Evolutionary conservation across 129 eudicot genomes (phyloP), one percentile per base, ranked within the genome.

Genomic region (carrot (Daucus carota)): DNA sequence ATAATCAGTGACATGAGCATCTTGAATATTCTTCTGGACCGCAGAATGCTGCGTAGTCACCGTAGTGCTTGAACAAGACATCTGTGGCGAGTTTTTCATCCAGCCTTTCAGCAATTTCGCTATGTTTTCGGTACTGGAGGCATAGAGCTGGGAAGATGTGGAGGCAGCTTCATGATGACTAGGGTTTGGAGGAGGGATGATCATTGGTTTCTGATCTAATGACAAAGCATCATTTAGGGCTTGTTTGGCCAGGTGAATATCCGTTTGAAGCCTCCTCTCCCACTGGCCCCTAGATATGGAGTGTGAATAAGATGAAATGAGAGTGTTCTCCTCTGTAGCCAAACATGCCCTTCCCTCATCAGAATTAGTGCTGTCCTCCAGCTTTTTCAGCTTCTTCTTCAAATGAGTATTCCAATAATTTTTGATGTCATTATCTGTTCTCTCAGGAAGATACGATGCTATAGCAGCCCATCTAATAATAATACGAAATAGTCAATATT

Each of bases 51-150:
- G 85, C 59, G 85, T 76, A 29, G 36, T 75, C 18, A 69, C 42
- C 26, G 46, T 48, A 33, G 63, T 50, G 14, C 87, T 88, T 29
- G 93, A 83, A 2, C 80, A 81, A 79, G 24, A 62, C 73, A 57
- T 32, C 52, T 81, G 78, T 4, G 81, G 77, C 38, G 92, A 60
- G 36, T 72, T 91, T 85, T 85, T 85, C 79, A 81, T 80, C 85
- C 92, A 91, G 11, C 81, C 86, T 85, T 88, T 91, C 0, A 91
- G 97, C 84, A 88, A 73, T 77, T 82, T 83, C 2, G 97, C 94
- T 16, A 91, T 91, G 68, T 91, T 91, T 59, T 86, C 97, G 26
- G 94, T 85, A 73, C 80, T 85, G 13, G 86, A 85, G n/a, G 86
- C 89, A 29, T 85, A 85, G 14, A 82, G 15, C 70, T 63, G 70